A percentile compares a stretch with the other conserved stretches of the same genome.
phyloP scores from a whole-genome alignment of 768 basidiomycete species.

The Russula lepida region DNA sequence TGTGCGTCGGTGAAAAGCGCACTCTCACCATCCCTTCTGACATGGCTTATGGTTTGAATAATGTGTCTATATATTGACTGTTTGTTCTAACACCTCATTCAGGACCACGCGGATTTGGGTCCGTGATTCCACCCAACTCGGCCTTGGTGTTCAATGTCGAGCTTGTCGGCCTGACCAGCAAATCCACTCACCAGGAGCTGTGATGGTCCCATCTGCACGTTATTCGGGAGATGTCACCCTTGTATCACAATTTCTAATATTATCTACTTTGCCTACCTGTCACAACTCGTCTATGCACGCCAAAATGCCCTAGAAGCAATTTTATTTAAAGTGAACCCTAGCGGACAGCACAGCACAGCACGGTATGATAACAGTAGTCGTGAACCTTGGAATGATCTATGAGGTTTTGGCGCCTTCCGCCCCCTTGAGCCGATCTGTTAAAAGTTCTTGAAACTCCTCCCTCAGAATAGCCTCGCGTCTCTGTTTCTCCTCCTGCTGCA shows the following conservation, averaged over 20 bases:
- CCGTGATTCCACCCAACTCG: slow-evolving; percentile 68
- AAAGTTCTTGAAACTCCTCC: slow-evolving; percentile 83
- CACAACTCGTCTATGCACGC: background rate
- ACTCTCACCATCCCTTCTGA: slow-evolving; percentile 76
- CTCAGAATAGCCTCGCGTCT: slow-evolving; percentile 84
- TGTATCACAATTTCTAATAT: background rate
- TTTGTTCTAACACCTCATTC: background rate
- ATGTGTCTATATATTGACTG: background rate
- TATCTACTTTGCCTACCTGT: background rate
- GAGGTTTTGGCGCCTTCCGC: slow-evolving; percentile 25
- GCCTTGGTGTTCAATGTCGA: slow-evolving; percentile 85
- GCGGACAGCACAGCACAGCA: background rate
- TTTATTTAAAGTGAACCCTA: background rate
- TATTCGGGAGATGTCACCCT: background rate
- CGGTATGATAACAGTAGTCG: background rate
- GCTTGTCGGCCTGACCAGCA: slow-evolving; percentile 53
- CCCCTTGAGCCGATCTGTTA: slow-evolving; percentile 64
- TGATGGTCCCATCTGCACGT: slow-evolving; percentile 22
- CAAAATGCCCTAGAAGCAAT: background rate
- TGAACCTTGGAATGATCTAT: slow-evolving; percentile 1
- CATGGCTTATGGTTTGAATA: slow-evolving; percentile 71
- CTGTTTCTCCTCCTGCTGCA: slow-evolving; percentile 90
- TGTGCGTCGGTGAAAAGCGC: slow-evolving; percentile 86
- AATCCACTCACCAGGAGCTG: slow-evolving; percentile 42
- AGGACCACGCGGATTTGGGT: slow-evolving; percentile 72